phyloP scores from a whole-genome alignment of 225 moss, liverwort and hornwort species.

The Thuidium tamariscinum region DNA sequence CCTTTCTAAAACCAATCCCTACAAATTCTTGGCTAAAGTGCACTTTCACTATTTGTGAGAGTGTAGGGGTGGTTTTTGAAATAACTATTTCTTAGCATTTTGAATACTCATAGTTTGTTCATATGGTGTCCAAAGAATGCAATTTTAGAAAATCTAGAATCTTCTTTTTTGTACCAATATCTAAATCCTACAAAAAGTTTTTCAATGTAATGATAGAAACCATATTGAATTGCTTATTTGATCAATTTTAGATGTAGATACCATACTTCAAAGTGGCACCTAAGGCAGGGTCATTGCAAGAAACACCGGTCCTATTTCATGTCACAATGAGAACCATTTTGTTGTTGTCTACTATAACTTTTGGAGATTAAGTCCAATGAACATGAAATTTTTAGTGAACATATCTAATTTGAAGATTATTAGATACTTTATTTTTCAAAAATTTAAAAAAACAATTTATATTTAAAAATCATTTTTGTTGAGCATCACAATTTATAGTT shows the following conservation, averaged over 20 bases:
- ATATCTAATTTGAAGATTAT: too few species aligned
- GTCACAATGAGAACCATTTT: too few species aligned
- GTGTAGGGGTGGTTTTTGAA: rapidly evolving
- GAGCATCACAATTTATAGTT: too few species aligned
- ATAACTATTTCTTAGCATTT: not conserved
- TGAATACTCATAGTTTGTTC: not conserved
- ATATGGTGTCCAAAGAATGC: not conserved
- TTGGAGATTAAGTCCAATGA: too few species aligned
- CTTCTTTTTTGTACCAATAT: not conserved
- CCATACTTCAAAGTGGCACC: not conserved
- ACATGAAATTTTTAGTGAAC: too few species aligned
- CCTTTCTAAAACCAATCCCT: not conserved
- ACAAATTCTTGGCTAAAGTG: not conserved
- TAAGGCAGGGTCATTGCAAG: too few species aligned
- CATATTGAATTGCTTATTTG: not conserved
- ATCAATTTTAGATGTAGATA: not conserved
- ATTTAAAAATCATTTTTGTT: too few species aligned
- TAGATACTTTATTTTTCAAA: too few species aligned
- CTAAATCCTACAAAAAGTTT: not conserved
- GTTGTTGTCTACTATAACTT: too few species aligned
- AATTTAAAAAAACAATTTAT: too few species aligned
- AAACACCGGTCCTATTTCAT: too few species aligned
- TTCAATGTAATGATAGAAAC: not conserved
- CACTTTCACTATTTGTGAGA: not conserved
- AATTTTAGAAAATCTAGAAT: not conserved